A percentile compares a stretch with the other conserved stretches of the same genome.
These are phyloP conservation scores for Pythium plurisporium DNA, from an alignment of 352 stramenopile species.

Conservation along the genomic window DNA sequence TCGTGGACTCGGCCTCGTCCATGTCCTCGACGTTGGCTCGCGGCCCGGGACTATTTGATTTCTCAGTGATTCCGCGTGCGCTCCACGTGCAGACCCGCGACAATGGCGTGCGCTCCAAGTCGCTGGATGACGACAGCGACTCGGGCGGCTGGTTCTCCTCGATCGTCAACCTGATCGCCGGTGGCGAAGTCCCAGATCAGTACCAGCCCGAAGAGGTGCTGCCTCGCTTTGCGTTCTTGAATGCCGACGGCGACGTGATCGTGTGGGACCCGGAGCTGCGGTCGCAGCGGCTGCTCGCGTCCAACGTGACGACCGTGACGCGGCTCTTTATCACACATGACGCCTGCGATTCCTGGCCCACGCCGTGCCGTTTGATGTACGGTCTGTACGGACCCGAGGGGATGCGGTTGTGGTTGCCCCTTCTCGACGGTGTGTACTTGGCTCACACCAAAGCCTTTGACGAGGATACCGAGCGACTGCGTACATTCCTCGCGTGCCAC, in stretches of 20 bases:
- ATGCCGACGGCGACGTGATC: slow-evolving; percentile 51
- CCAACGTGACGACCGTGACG: slow-evolving; percentile 61
- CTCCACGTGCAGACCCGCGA: slow-evolving; percentile 48
- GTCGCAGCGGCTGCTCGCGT: slow-evolving; percentile 57
- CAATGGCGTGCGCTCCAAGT: slow-evolving; percentile 22
- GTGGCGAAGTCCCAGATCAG: slow-evolving; percentile 63
- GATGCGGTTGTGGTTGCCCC: slow-evolving; percentile 70
- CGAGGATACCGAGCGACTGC: slow-evolving; percentile 34
- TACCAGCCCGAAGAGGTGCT: slow-evolving; percentile 67
- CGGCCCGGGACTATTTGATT: slow-evolving; percentile 28
- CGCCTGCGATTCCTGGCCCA: slow-evolving; percentile 48
- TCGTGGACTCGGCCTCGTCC: slow-evolving; percentile 16
- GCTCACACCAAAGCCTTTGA: slow-evolving; percentile 55
- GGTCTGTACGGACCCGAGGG: slow-evolving; percentile 70
- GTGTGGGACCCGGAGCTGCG: slow-evolving; percentile 76
- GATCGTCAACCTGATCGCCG: slow-evolving; percentile 54
- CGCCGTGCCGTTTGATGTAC: slow-evolving; percentile 56
- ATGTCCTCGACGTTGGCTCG: not conserved
- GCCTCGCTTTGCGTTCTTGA: slow-evolving; percentile 59
- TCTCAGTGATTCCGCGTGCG: slow-evolving; percentile 53
- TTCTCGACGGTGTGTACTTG: slow-evolving; percentile 76
- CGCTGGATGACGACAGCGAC: slow-evolving; percentile 37
- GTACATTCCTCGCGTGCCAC: slow-evolving; percentile 73
- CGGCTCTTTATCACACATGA: slow-evolving; percentile 40
- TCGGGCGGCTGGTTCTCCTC: slow-evolving; percentile 51